Percentiles rank a stretch among this genome's conserved stretches.
phyloP scores from a whole-genome alignment of 331 rosid species.

The Rosa hybrid region DNA sequence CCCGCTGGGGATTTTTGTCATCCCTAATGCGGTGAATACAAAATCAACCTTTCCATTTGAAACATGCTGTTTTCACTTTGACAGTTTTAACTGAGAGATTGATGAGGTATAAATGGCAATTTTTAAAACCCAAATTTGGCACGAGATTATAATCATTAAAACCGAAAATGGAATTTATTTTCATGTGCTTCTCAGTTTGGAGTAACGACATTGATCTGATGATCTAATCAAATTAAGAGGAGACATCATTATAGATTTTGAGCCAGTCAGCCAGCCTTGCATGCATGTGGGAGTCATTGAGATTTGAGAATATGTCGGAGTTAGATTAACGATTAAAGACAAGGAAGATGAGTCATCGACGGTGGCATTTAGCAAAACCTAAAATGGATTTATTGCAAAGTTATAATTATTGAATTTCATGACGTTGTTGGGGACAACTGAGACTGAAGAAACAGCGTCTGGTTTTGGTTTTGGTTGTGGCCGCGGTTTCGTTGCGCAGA shows the following conservation, averaged over 20 bases:
- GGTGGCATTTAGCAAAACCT: background rate
- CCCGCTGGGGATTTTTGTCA: too few relatives aligned
- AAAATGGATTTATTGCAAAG: background rate
- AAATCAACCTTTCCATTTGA: too few relatives aligned
- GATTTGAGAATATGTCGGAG: background rate
- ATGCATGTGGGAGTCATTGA: background rate
- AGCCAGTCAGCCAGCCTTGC: background rate
- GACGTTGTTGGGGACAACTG: background rate
- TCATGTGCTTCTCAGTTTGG: background rate
- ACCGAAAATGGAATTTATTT: background rate
- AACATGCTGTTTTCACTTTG: too few relatives aligned
- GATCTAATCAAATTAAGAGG: background rate
- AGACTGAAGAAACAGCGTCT: background rate
- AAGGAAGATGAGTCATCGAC: background rate
- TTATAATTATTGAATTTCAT: background rate
- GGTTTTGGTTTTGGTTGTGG: constrained; percentile 9
- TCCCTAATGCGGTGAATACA: background rate
- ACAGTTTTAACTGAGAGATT: background rate
- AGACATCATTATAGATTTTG: background rate
- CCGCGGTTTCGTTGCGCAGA: constrained; percentile 20
- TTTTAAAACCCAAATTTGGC: background rate
- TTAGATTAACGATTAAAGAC: background rate
- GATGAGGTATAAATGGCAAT: too few relatives aligned
- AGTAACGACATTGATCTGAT: background rate
- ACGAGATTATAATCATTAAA: background rate